Evolutionary conservation across 1,284 basidiomycete genomes (phyloP), one percentile per base, ranked within the genome.

Genomic region (Heterobasidion annosum): DNA sequence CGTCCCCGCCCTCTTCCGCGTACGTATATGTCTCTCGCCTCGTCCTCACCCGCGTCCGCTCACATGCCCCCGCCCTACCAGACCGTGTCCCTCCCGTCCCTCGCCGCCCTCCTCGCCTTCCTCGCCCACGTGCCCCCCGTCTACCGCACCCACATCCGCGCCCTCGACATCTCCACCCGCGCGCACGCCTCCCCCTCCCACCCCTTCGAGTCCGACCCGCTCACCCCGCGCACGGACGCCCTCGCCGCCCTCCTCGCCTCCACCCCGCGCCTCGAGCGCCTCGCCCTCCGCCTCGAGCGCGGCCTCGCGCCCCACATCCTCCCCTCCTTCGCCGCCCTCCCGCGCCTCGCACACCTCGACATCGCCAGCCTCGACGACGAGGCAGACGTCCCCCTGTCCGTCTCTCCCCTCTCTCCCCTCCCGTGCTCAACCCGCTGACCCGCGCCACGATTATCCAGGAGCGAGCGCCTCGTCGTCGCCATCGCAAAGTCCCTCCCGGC

Each of bases 401-500:
- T 58, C 33, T 15, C 45, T 25, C 34, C 53, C 52, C 59, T 56
- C 59, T 57, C 33, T 57, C 58, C 54, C 56, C 51, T 53, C 54
- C 58, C 40, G 16, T 8, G 12, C 40, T 43, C 16, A 3, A 2
- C 25, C 4, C 4, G 25, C 25, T 25, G 25, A 25, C 25, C 25
- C 16, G 3, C 25, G 3, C 40, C 64, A 33, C 64, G 46, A 16
- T 51, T 37, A 32, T 51, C 46, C 59, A 88, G 86, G 67, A 88
- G 84, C 65, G 85, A 88, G 64, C 74, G 85, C 44, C 71, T 86
- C 3, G 81, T 78, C 53, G 83, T 87, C n/a, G 77, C 79, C 12
- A 80, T 88, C 55, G 85, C 85, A 0, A 78, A 79, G 6, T 78
- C 81, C 2, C 66, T 82, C 2, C 79, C 79, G 9, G 67, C 70